phyloP scores from a whole-genome alignment of 176 grass and related monocot genomes.

The Cocos nucifera region DNA sequence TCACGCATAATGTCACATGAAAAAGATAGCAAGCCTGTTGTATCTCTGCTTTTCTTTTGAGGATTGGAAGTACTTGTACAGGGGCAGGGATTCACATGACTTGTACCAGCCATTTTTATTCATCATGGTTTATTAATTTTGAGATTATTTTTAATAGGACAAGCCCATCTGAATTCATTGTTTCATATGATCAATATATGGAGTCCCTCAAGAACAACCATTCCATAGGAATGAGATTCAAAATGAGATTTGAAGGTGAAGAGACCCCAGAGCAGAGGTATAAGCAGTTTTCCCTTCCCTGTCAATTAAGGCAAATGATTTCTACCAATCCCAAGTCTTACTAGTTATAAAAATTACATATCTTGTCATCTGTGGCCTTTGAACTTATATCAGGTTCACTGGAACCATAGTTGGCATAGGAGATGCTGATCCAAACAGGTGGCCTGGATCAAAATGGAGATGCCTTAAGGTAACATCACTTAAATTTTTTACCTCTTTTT shows the following conservation, averaged over 20 bases:
- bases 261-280: slow-evolving; percentile 93
- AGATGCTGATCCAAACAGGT: slow-evolving; percentile 53
- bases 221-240: slow-evolving; percentile 94
- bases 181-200: slow-evolving; percentile 65
- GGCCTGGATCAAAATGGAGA: slow-evolving; percentile 87
- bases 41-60: too few species aligned
- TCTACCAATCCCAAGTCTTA: too few species aligned
- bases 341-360: too few species aligned
- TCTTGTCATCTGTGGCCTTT: not conserved
- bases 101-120: too few species aligned
- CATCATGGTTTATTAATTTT: too few species aligned
- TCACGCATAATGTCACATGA: too few species aligned
- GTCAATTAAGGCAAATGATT: not conserved
- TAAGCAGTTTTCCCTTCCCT: not conserved
- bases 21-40: too few species aligned
- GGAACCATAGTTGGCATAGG: slow-evolving; percentile 79
- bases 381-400: slow-evolving; percentile 50
- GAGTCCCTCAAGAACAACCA: slow-evolving; percentile 63
- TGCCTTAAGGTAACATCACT: slow-evolving; percentile 56
- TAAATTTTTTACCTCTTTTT: not conserved
- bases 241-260: slow-evolving; percentile 99
- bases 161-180: slow-evolving; percentile 83
- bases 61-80: too few species aligned
- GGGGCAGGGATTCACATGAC: too few species aligned
- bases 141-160: slow-evolving; percentile 33